A percentile compares a stretch with the other conserved stretches of the same genome.
Evolutionary conservation across 495 filamentous ascomycete genomes (phyloP).

Genomic region (Trypethelium eluteriae): DNA sequence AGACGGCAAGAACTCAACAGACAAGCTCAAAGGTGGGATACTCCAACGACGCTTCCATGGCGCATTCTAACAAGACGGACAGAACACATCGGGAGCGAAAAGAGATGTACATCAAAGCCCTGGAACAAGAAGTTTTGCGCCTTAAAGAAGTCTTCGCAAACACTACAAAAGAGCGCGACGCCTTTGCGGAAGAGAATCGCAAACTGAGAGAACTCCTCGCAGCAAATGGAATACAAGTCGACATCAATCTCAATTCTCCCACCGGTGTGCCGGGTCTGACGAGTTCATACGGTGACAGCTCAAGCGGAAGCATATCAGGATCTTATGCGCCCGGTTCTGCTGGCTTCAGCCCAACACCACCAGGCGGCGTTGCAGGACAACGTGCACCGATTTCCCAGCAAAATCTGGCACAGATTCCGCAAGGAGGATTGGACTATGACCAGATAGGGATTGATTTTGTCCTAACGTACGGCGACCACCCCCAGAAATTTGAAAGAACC

Average conservation of each 20-base stretch:
- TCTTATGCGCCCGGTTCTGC: constrained; percentile 42
- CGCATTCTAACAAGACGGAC: constrained; percentile 15
- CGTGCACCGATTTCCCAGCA: constrained; percentile 20
- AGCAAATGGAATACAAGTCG: constrained; percentile 60
- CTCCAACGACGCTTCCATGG: not conserved
- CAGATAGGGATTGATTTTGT: constrained; percentile 94
- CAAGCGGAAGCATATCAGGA: constrained; percentile 49
- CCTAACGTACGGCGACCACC: constrained; percentile 64
- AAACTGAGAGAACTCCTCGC: constrained; percentile 66
- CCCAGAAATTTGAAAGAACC: constrained; percentile 30
- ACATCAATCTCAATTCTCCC: constrained; percentile 29
- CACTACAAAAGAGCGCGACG: constrained; percentile 57
- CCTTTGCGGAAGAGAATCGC: constrained; percentile 64
- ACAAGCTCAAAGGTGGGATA: constrained; percentile 79
- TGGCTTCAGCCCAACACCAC: constrained; percentile 35
- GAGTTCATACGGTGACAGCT: constrained; percentile 34
- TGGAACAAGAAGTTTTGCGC: constrained; percentile 82
- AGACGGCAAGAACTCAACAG: constrained; percentile 88
- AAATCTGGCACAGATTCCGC: constrained; percentile 21
- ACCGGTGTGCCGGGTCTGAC: constrained; percentile 24
- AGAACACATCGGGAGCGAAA: constrained; percentile 96
- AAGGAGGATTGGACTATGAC: constrained; percentile 61
- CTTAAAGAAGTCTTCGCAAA: constrained; percentile 55
- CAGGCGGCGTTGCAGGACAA: constrained; percentile 19
- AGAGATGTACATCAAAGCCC: constrained; percentile 86